Percentiles rank a stretch among this genome's conserved stretches.
Conservation (phyloP, 305 asterid genomes). For the Rubia peregrina region DNA sequence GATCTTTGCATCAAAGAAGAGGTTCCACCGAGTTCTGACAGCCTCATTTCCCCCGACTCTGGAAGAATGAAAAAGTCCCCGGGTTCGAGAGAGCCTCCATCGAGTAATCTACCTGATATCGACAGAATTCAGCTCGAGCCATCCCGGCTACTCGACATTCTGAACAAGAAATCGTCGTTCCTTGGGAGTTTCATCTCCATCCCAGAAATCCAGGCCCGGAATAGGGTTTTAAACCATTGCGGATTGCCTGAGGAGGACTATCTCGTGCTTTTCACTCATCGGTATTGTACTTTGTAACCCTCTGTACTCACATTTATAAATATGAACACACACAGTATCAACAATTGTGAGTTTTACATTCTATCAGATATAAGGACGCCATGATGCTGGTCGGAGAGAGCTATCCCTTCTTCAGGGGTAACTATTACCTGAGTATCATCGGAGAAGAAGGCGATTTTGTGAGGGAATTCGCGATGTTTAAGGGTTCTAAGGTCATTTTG, state of each 20-base stretch:
- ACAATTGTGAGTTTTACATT: too few species aligned
- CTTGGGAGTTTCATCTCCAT: slow-evolving; percentile 60
- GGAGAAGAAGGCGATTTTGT: slow-evolving; percentile 46
- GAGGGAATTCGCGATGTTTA: slow-evolving; percentile 51
- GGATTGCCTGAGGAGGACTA: slow-evolving; percentile 65
- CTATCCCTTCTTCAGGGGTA: slow-evolving; percentile 67
- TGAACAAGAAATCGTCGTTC: slow-evolving; percentile 58
- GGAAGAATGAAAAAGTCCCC: slow-evolving; percentile 37
- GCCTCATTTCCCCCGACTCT: slow-evolving; percentile 18
- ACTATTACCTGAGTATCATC: slow-evolving; percentile 41
- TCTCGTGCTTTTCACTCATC: slow-evolving; percentile 61
- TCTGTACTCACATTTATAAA: too few species aligned
- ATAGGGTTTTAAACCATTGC: slow-evolving; percentile 60
- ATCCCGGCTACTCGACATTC: slow-evolving; percentile 50
- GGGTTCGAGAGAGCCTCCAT: slow-evolving; percentile 21
- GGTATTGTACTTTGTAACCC: neutral
- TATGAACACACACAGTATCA: too few species aligned
- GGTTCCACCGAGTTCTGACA: slow-evolving; percentile 17
- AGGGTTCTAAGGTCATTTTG: slow-evolving; percentile 51
- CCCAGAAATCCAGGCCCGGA: slow-evolving; percentile 69
- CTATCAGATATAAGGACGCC: slow-evolving; percentile 40
- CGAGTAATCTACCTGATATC: slow-evolving; percentile 48
- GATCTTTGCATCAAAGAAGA: slow-evolving; percentile 38
- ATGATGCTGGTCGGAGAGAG: slow-evolving; percentile 83
- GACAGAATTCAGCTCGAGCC: slow-evolving; percentile 60